Evolutionary conservation across 1,284 basidiomycete species (phyloP).

Genomic region (Fomitopsis palustris): DNA sequence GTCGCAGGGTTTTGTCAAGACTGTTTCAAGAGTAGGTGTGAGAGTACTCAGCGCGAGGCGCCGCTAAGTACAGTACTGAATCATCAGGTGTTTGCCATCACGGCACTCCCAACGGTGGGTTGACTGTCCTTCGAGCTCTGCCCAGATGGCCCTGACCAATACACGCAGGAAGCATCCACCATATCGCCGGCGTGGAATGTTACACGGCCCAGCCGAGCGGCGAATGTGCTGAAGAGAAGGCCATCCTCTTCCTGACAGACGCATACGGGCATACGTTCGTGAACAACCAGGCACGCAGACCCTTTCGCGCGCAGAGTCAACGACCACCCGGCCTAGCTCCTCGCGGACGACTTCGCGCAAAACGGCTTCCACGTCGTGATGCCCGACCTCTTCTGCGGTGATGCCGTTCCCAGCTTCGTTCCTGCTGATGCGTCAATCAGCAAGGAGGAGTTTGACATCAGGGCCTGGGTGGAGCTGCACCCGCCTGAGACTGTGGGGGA

Average conservation of each 20-base stretch:
- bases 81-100: neutral
- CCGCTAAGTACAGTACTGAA: neutral
- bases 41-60: too few species aligned
- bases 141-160: too few species aligned
- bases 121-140: too few species aligned
- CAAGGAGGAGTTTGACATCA: conserved; percentile 35
- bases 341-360: conserved; percentile 72
- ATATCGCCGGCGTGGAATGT: conserved; percentile 43
- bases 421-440: conserved; percentile 30
- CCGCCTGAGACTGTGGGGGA: conserved; percentile 22
- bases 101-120: neutral
- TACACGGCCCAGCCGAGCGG: conserved; percentile 38
- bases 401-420: conserved; percentile 37
- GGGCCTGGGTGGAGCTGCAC: conserved; percentile 50
- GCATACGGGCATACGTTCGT: conserved; percentile 45
- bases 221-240: conserved; percentile 50
- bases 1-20: neutral
- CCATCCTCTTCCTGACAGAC: conserved; percentile 48
- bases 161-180: conserved; percentile 32
- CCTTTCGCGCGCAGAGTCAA: neutral
- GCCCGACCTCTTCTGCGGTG: conserved; percentile 60
- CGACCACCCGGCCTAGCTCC: conserved; percentile 38
- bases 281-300: conserved; percentile 37
- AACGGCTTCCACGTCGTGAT: conserved; percentile 67
- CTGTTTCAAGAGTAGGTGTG: neutral